Evolutionary conservation across 139 green algal species (phyloP).

Genomic region (Microglena sp.): DNA sequence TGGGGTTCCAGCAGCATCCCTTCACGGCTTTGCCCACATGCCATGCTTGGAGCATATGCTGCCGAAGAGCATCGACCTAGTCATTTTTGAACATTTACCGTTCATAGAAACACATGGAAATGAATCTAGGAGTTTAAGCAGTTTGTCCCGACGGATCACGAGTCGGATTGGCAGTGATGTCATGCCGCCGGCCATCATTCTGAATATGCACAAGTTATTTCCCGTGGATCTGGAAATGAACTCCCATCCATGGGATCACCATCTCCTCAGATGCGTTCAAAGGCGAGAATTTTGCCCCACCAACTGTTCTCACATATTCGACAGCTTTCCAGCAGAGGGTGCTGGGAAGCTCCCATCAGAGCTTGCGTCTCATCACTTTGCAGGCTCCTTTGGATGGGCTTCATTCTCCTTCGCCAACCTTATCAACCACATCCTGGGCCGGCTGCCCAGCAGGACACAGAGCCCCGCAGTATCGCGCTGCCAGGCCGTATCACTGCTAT

Average conservation of each 20-base stretch:
- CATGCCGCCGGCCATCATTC: not conserved
- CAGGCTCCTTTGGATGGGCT: not conserved
- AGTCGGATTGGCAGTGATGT: too few relatives aligned
- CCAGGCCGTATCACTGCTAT: not conserved
- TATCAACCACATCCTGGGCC: not conserved
- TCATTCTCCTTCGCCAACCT: not conserved
- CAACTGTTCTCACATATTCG: not conserved
- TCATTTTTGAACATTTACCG: too few relatives aligned
- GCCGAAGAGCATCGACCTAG: too few relatives aligned
- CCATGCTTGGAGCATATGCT: too few relatives aligned
- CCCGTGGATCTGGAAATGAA: not conserved
- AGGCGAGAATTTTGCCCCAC: not conserved
- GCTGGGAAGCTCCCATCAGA: not conserved
- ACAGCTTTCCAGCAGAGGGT: not conserved
- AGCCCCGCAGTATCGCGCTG: not conserved
- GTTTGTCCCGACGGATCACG: too few relatives aligned
- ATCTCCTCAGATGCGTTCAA: not conserved
- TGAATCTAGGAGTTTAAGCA: too few relatives aligned
- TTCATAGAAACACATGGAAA: too few relatives aligned
- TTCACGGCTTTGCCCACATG: not conserved
- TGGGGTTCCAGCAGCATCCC: not conserved
- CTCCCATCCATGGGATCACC: not conserved
- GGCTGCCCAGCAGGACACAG: too few relatives aligned
- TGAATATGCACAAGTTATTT: not conserved
- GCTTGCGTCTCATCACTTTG: not conserved